Conservation (phyloP, 768 basidiomycete genomes). For the Erythrobasidium yunnanense region DNA sequence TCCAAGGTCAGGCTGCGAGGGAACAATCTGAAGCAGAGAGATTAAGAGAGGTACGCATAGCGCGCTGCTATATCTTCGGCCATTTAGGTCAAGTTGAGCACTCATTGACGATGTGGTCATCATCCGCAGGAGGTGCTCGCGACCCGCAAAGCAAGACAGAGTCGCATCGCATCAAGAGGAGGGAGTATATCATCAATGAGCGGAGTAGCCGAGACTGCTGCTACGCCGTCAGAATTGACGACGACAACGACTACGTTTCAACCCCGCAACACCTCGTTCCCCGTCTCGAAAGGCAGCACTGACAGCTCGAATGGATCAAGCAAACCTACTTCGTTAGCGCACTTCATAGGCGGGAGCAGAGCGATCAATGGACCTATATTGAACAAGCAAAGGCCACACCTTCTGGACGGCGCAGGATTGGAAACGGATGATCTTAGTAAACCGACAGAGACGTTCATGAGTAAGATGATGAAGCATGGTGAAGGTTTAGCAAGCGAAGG, state of each 20-base stretch:
- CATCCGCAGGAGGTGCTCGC: background rate
- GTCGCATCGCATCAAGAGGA: background rate
- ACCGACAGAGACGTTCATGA: background rate
- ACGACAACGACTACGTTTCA: background rate
- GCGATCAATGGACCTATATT: slow-evolving; percentile 2
- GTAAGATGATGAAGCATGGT: background rate
- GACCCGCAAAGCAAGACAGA: background rate
- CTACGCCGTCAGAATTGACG: background rate
- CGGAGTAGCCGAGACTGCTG: background rate
- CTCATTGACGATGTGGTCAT: too few relatives aligned
- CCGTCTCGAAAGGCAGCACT: background rate
- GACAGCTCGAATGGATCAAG: background rate
- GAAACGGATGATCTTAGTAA: background rate
- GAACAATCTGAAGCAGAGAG: slow-evolving; percentile 21
- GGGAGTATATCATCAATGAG: background rate
- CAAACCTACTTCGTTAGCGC: background rate
- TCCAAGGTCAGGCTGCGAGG: background rate
- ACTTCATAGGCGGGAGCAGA: slow-evolving; percentile 15
- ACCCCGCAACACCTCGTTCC: background rate
- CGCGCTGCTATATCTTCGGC: too few relatives aligned
- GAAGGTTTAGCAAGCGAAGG: background rate
- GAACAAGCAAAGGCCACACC: background rate
- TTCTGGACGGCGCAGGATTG: background rate
- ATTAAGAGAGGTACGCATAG: slow-evolving; percentile 14
- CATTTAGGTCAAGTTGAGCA: too few relatives aligned